Conservation (phyloP, 768 basidiomycete species). For the Suillus subalutaceus region DNA sequence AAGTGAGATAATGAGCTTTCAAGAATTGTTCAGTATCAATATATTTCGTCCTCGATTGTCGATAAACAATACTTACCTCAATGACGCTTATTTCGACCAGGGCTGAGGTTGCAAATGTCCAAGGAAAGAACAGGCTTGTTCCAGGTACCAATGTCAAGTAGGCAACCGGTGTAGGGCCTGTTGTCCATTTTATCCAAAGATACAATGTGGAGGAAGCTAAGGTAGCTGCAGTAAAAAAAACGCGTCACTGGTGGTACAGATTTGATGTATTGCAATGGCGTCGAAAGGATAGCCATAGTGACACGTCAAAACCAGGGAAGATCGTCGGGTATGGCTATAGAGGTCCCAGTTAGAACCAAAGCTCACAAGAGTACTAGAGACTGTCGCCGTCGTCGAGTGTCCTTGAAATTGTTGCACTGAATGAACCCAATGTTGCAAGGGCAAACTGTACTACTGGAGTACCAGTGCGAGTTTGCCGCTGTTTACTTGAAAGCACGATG, state of each 20-base stretch:
- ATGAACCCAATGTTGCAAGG: conserved; percentile 5
- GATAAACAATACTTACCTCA: conserved; percentile 61
- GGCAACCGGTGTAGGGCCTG: conserved; percentile 46
- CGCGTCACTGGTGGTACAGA: conserved; percentile 83
- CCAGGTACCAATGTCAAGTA: conserved; percentile 86
- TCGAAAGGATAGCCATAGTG: conserved; percentile 75
- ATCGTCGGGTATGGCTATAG: conserved; percentile 3
- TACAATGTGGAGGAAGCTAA: conserved; percentile 60
- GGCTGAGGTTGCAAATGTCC: conserved; percentile 90
- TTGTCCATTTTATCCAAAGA: conserved; percentile 64
- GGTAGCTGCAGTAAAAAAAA: conserved; percentile 64
- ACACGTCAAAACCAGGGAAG: neutral
- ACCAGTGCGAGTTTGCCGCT: conserved; percentile 23
- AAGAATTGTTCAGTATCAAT: conserved; percentile 1
- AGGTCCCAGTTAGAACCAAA: neutral
- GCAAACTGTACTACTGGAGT: neutral
- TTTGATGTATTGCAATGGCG: conserved; percentile 66
- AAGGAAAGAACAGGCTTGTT: conserved; percentile 80
- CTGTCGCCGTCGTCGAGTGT: neutral
- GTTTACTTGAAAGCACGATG: conserved; percentile 23
- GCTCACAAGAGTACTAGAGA: neutral
- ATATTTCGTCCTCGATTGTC: conserved; percentile 7
- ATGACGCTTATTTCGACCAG: conserved; percentile 83
- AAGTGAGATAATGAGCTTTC: conserved; percentile 75
- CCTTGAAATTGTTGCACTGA: conserved; percentile 8